These are phyloP conservation scores for Cryptococcus sp. DNA, from an alignment of 1,284 basidiomycete species.

Conservation along the genomic window DNA sequence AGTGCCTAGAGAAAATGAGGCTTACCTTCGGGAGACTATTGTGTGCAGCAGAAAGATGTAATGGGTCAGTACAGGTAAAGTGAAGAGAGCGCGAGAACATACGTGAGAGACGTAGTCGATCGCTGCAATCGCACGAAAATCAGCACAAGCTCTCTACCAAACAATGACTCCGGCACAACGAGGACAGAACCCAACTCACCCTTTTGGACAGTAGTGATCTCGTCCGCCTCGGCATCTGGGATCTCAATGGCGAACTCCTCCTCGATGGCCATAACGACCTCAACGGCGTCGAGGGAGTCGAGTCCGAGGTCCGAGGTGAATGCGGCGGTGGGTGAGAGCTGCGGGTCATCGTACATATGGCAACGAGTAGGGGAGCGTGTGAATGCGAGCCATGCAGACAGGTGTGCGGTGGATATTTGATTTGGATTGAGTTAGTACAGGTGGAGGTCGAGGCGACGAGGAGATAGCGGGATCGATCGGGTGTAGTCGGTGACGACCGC, in stretches of 20 bases:
- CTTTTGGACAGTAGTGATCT: conserved; percentile 91
- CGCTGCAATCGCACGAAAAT: conserved; percentile 58
- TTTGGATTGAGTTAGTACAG: not conserved
- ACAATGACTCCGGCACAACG: not conserved
- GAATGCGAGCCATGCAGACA: no score
- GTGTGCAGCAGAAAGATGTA: not conserved
- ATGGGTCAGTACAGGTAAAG: not conserved
- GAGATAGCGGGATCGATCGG: not conserved
- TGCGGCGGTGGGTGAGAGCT: conserved; percentile 74
- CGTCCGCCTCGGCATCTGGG: conserved; percentile 97
- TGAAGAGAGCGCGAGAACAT: conserved; percentile 20
- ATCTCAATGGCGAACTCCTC: conserved; percentile 79
- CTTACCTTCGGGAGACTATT: conserved; percentile 53
- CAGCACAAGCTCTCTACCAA: conserved; percentile 7
- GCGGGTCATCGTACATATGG: not conserved
- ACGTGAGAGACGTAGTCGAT: conserved; percentile 93
- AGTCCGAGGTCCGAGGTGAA: conserved; percentile 90
- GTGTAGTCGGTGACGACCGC: no score
- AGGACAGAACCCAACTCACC: conserved; percentile 60
- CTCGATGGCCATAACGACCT: conserved; percentile 99
- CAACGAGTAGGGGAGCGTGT: not conserved
- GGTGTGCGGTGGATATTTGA: not conserved
- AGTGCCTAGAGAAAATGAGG: not conserved
- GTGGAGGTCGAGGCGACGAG: not conserved
- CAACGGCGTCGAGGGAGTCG: conserved; percentile 96